Base-by-base conservation (phyloP, 2,329 filamentous ascomycete species). In the Cladophialophora bantiana region DNA sequence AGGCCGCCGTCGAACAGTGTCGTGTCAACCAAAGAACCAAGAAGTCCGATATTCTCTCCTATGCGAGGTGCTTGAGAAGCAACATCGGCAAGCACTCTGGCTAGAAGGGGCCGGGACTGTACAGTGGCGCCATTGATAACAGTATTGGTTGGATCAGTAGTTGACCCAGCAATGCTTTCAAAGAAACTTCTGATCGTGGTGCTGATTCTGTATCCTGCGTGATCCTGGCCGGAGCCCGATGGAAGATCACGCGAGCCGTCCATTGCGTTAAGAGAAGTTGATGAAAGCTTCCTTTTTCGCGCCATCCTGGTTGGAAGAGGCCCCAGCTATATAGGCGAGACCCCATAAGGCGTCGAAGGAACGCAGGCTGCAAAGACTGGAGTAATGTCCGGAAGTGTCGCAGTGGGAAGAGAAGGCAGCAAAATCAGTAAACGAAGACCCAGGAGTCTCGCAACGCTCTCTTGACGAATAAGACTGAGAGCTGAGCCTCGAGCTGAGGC, bases 1-100 rank as follows among this genome's bases (percentile, higher is more conserved):
- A 73, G 40, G 31, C 72, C 72, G 57, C 72, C 72, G 65, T 71
- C 66, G 53, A 73, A 70, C 45, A 73, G 61, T 52, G 67, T 72
- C 20, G 72, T 72, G 53, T 72, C 70, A 26, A 69, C 68, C 56
- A 73, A 50, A 32, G 72, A 73, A 59, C 64, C 60, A 42, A 71
- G 62, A n/a, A 73, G 65, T 36, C 65, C 70, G 34, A 70, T 60
- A 56, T 72, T 70, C 53, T 71, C 68, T 31, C 68, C 65, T 34
- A 72, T 62, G 31, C 72, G 68, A 61, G 66, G 65, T 48, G 64
- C 68, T 59, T 73, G 72, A 62, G 69, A 72, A n/a, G 70, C 69
- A 38, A 72, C 66, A 40, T 71, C 70, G 40, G 63, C 71, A 36
- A 70, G 58, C 45, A 67, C 55, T 62, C 60, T 68, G 32, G 62